These are phyloP conservation scores for Moelleriella libera DNA, from an alignment of 2,329 filamentous ascomycete genomes.

Conservation along the genomic window DNA sequence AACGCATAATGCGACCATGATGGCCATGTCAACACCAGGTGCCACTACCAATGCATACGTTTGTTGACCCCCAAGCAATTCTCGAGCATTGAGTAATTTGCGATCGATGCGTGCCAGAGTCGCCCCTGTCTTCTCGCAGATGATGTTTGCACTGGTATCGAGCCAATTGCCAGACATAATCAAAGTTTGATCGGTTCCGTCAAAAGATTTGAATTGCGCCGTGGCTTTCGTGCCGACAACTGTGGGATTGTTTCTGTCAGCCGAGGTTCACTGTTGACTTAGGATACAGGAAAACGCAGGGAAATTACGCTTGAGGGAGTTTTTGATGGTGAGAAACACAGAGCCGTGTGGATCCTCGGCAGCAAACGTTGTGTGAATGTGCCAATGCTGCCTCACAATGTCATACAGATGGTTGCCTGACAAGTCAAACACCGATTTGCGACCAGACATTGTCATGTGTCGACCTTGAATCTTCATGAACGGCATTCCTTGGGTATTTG, in stretches of 20 bases:
- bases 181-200: conserved; percentile 29
- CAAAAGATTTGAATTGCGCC: conserved; percentile 38
- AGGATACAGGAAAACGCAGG: too few species aligned
- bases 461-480: conserved; percentile 43
- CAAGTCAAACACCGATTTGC: conserved; percentile 42
- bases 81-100: conserved; percentile 39
- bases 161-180: conserved; percentile 48
- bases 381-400: conserved; percentile 36
- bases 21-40: conserved; percentile 49
- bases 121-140: conserved; percentile 31
- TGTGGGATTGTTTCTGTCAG: conserved; percentile 9
- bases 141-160: conserved; percentile 42
- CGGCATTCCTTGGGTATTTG: conserved; percentile 34
- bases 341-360: conserved; percentile 29
- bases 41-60: conserved; percentile 51
- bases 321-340: conserved; percentile 41
- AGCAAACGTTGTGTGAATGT: conserved; percentile 36
- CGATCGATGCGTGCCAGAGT: conserved; percentile 45
- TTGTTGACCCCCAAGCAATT: conserved; percentile 42
- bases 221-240: conserved; percentile 40
- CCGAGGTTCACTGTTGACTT: too few species aligned
- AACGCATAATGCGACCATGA: conserved; percentile 54
- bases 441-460: conserved; percentile 33
- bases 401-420: conserved; percentile 40
- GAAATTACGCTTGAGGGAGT: conserved; percentile 12